Conservation (phyloP, 2,329 filamentous ascomycete genomes). For the Colletotrichum melonis region DNA sequence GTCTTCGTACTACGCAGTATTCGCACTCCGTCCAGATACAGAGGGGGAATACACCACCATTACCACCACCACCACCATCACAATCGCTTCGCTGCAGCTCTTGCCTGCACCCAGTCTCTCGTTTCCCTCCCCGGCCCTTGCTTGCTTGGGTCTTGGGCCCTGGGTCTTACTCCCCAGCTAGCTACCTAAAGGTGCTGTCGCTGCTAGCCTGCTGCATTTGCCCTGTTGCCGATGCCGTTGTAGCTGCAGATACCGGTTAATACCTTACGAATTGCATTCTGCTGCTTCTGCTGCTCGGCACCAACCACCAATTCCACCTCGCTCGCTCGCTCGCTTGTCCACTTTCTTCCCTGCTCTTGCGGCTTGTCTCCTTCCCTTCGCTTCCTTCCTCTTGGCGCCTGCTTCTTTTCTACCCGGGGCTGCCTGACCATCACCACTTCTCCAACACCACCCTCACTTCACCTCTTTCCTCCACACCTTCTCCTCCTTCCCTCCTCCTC, state of each 20-base stretch:
- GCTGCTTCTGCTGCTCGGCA: constrained; percentile 7
- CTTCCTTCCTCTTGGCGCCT: constrained; percentile 25
- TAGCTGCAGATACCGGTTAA: constrained; percentile 25
- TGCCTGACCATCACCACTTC: constrained; percentile 22
- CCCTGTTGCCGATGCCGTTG: constrained; percentile 19
- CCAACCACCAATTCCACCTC: constrained; percentile 18
- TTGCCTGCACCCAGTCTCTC: constrained; percentile 16
- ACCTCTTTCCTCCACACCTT: not conserved
- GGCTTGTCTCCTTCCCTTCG: constrained; percentile 15
- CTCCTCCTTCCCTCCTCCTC: not conserved
- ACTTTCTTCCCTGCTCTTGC: not conserved
- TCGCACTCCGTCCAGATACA: not conserved
- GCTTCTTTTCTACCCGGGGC: constrained; percentile 26
- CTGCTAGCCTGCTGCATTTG: not conserved
- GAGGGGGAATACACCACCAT: not conserved
- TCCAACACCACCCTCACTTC: not conserved
- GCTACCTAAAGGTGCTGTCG: not conserved
- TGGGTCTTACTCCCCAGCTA: constrained; percentile 5
- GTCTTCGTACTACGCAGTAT: not conserved
- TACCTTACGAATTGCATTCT: not conserved
- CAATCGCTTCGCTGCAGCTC: constrained; percentile 27
- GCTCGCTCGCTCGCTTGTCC: constrained; percentile 15
- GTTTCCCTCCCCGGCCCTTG: constrained; percentile 21
- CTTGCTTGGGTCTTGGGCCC: not conserved
- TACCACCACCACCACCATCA: constrained; percentile 5